A percentile compares a stretch with the other conserved stretches of the same genome.
Evolutionary conservation across 305 asterid genomes (phyloP).

Genomic region (Fraxinus velutina): DNA sequence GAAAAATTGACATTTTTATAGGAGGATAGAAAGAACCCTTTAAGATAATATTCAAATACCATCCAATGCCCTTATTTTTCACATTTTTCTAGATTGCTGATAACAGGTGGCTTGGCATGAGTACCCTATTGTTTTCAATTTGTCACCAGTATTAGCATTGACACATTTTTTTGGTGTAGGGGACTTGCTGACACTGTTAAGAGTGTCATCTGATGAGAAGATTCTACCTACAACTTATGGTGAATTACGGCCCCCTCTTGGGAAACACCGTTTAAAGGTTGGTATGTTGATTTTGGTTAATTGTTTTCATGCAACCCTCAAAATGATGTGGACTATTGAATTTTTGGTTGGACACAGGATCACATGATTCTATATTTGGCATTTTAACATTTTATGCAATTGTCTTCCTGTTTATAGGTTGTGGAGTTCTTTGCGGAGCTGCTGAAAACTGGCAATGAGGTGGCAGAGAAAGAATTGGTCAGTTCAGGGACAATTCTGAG

Average conservation of each 20-base stretch:
- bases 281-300: constrained; percentile 16
- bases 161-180: constrained; percentile 43
- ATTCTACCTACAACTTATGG: constrained; percentile 79
- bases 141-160: constrained; percentile 11
- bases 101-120: not conserved
- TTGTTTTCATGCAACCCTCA: not conserved
- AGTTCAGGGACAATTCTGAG: constrained; percentile 79
- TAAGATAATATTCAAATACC: not conserved
- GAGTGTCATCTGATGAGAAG: constrained; percentile 73
- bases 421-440: constrained; percentile 92
- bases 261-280: constrained; percentile 92
- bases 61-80: not conserved
- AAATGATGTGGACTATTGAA: constrained; percentile 7
- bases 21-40: not conserved
- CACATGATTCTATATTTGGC: not conserved
- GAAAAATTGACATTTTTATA: not conserved
- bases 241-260: constrained; percentile 90
- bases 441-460: constrained; percentile 80
- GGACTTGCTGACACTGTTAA: constrained; percentile 70
- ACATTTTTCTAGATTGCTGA: not conserved
- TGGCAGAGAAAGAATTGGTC: constrained; percentile 79
- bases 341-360: not conserved
- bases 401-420: constrained; percentile 44
- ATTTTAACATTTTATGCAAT: constrained; percentile 4
- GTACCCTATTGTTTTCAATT: constrained; percentile 2